Conservation (phyloP, 305 asterid genomes). For the Plantago rigida region DNA sequence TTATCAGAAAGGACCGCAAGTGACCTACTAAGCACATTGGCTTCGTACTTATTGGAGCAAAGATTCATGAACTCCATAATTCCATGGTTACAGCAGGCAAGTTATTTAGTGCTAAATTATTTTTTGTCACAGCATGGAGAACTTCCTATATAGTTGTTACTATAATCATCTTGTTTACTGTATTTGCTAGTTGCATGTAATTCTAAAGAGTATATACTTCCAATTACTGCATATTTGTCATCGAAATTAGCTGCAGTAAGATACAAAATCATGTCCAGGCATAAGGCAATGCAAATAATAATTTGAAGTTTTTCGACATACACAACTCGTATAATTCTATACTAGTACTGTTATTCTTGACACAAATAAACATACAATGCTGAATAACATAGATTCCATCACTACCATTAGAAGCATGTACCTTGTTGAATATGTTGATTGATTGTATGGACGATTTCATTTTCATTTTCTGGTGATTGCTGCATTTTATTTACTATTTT, state of each 20-base stretch:
- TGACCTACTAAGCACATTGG: constrained; percentile 53
- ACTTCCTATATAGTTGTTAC: too few relatives aligned
- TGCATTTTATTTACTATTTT: not conserved
- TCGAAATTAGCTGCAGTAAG: too few relatives aligned
- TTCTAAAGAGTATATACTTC: too few relatives aligned
- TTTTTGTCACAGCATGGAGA: not conserved
- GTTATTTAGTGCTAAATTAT: constrained; percentile 23
- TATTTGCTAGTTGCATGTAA: too few relatives aligned
- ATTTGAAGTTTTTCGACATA: too few relatives aligned
- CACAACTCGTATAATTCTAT: not conserved
- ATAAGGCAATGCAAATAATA: too few relatives aligned
- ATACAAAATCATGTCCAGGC: too few relatives aligned
- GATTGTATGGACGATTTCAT: not conserved
- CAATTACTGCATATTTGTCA: too few relatives aligned
- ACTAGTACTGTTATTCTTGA: not conserved
- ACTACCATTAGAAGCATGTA: not conserved
- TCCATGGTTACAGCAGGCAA: constrained; percentile 97
- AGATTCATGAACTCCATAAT: constrained; percentile 58
- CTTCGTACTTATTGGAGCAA: constrained; percentile 57
- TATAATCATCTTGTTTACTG: too few relatives aligned
- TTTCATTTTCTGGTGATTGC: not conserved
- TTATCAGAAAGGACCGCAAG: constrained; percentile 60
- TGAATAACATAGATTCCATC: not conserved
- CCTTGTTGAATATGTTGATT: not conserved
- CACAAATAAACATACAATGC: not conserved